Percentiles rank a stretch among this genome's conserved stretches.
phyloP scores from a whole-genome alignment of 1,284 basidiomycete species.

The Coriolopsis trogii region DNA sequence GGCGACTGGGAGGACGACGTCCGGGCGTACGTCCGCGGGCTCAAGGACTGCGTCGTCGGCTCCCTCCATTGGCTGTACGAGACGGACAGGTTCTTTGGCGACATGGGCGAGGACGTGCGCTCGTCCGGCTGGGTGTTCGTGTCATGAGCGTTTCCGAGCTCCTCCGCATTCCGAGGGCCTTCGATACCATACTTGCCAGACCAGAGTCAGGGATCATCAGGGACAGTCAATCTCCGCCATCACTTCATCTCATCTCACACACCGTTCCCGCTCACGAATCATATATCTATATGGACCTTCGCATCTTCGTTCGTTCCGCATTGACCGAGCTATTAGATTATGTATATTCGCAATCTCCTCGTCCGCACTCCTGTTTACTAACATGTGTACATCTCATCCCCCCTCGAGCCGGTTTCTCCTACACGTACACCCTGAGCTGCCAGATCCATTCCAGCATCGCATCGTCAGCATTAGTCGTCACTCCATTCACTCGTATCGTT shows the following conservation, averaged over 20 bases:
- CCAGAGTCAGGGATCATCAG: not conserved
- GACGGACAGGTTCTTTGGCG: constrained; percentile 58
- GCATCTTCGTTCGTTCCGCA: constrained; percentile 12
- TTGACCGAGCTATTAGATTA: constrained; percentile 5
- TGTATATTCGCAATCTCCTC: not conserved
- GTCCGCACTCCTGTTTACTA: not conserved
- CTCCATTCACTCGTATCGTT: not conserved
- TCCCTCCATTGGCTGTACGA: constrained; percentile 63
- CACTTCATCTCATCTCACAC: not conserved
- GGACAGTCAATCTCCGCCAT: not conserved
- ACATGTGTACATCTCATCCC: not conserved
- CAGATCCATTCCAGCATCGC: too few species aligned
- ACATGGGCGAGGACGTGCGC: constrained; percentile 57
- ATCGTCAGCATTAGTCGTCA: not conserved
- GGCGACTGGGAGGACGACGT: constrained; percentile 34
- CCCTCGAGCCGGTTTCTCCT: not conserved
- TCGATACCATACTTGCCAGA: not conserved
- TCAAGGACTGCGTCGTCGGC: constrained; percentile 56
- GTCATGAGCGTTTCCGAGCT: constrained; percentile 12
- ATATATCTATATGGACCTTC: too few species aligned
- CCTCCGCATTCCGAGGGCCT: too few species aligned
- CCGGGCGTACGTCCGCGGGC: constrained; percentile 44
- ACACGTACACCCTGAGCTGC: too few species aligned
- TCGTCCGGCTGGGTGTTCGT: constrained; percentile 67
- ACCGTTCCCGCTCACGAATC: too few species aligned